Evolutionary conservation across 495 filamentous ascomycete species (phyloP).

Genomic region (Penicillium pancosmium): DNA sequence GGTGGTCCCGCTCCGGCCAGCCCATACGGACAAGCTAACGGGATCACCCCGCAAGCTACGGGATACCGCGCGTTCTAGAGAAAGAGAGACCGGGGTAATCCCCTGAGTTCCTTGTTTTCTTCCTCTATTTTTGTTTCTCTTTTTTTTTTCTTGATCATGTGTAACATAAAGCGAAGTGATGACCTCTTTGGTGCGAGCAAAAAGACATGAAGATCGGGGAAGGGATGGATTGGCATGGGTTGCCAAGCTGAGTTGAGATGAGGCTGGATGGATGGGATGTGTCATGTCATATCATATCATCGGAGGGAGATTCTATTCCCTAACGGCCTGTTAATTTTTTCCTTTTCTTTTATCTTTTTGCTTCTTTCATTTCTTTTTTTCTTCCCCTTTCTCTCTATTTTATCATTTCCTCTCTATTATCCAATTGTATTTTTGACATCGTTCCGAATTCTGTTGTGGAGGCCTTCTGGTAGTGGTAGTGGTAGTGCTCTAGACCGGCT

Average conservation of each 20-base stretch:
- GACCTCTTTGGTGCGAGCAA: slow-evolving; percentile 29
- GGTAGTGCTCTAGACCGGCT: too few species aligned
- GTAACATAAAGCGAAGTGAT: slow-evolving; percentile 47
- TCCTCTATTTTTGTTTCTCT: slow-evolving; percentile 8
- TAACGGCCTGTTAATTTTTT: slow-evolving; percentile 30
- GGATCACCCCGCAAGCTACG: slow-evolving; percentile 78
- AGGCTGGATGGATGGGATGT: neutral
- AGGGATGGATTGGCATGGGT: slow-evolving; percentile 12
- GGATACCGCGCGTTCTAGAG: slow-evolving; percentile 65
- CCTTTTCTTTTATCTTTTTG: slow-evolving; percentile 21
- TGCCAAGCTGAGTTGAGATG: neutral
- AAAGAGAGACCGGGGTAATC: slow-evolving; percentile 5
- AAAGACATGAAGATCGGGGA: slow-evolving; percentile 26
- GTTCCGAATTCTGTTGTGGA: slow-evolving; percentile 1
- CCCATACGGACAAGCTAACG: slow-evolving; percentile 67
- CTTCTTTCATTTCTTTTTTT: slow-evolving; percentile 18
- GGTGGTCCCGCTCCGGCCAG: slow-evolving; percentile 49
- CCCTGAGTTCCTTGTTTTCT: slow-evolving; percentile 13
- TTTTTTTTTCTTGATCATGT: slow-evolving; percentile 32
- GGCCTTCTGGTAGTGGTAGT: too few species aligned
- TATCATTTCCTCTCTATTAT: slow-evolving; percentile 9
- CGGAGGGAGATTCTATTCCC: slow-evolving; percentile 16
- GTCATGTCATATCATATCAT: neutral
- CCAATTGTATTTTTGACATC: slow-evolving; percentile 20
- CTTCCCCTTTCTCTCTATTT: neutral